Evolutionary conservation across 2,329 filamentous ascomycete genomes (phyloP), one percentile per base, ranked within the genome.

Genomic region (Waltergamsia citrina): DNA sequence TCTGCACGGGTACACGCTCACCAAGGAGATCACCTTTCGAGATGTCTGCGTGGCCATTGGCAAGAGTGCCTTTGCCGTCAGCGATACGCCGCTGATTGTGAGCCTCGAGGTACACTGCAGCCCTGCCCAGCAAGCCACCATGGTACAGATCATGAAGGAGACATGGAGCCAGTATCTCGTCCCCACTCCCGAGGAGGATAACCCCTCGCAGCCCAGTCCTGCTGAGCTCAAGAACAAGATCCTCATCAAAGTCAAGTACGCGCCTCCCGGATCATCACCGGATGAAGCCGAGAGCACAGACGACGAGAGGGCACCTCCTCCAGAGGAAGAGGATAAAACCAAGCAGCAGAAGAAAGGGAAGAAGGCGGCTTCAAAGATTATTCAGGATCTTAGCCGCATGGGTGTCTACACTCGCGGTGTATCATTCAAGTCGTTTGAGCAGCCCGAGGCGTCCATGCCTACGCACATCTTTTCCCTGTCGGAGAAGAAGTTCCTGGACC

Each of bases 131-230:
- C 92, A 98, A 54, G 73, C 83, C 43, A 71, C 81, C 38, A 95
- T 96, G 85, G 87, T 94, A 5, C 71, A 83, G 40, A 94, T 96
- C 48, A 95, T 98, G 77, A 71, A 78, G 41, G 75, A 93, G 40
- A 75, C 76, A 18, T 98, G 87, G 85, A 68, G 68, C n/a, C 79
- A 69, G 1, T 66, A 80, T 38, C 64, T 96, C 7, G 64, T 94
- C 3, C 68, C 80, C 2, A 53, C 60, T 16, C 63, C 59, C 33
- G 71, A 52, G 6, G 50, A 55, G 14, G 63, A 75, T 1, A 57
- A 62, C 9, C 54, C 58, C 11, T 46, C 53, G 6, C 69, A 92
- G 2, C 81, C 84, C 0, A 63, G 81, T 9, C 85, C 88, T 0
- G 74, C 68, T 6, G 70, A 80, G 4, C 59, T 96, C 35, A 72